phyloP scores from a whole-genome alignment of 2,329 filamentous ascomycete genomes.

The Ophiostoma sp. region DNA sequence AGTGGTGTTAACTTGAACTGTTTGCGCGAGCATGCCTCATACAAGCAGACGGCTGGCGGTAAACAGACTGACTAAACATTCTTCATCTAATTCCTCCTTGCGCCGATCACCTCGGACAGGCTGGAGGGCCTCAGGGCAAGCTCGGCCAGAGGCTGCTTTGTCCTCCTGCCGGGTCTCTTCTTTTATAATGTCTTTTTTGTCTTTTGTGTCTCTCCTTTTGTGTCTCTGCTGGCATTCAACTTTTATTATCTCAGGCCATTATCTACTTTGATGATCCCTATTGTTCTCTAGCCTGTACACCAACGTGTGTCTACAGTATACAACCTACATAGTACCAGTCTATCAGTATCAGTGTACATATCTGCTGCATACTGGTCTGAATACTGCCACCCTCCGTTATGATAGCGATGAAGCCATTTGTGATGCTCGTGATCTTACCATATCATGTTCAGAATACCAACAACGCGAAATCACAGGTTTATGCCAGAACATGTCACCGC shows the following conservation, averaged over 20 bases:
- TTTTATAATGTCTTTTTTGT: no score
- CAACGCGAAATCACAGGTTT: not conserved
- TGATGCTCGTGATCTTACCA: not conserved
- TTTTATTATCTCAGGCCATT: no score
- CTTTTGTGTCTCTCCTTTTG: not conserved
- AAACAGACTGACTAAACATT: not conserved
- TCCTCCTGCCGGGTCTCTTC: not conserved
- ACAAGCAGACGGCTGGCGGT: no score
- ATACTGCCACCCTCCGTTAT: no score
- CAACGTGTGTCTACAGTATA: not conserved
- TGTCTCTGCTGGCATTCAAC: not conserved
- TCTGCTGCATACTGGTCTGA: no score
- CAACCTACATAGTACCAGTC: not conserved
- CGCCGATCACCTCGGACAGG: not conserved
- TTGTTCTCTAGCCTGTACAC: not conserved
- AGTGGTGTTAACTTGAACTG: not conserved
- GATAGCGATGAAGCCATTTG: not conserved
- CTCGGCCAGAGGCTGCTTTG: not conserved
- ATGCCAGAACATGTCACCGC: not conserved
- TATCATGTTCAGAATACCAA: not conserved
- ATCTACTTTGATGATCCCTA: not conserved
- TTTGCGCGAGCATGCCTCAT: not conserved
- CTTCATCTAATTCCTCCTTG: not conserved
- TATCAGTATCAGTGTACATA: no score
- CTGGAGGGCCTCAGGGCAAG: no score